phyloP scores from a whole-genome alignment of 805 yeast species.

The Yarrowia deformans region DNA sequence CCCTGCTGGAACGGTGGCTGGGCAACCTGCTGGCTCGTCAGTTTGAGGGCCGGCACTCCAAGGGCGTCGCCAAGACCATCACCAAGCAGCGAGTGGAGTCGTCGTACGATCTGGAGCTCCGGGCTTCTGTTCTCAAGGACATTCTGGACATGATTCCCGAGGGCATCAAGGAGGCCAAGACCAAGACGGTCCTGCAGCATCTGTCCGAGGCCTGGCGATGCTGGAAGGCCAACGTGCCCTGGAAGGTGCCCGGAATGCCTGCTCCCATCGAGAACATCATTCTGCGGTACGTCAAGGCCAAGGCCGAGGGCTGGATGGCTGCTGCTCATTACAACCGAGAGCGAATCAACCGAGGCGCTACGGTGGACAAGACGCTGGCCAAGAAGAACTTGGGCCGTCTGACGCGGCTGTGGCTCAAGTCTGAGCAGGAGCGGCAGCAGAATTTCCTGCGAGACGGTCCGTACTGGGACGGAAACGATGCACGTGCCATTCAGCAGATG shows the following conservation, averaged over 20 bases:
- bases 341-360: conserved; percentile 84
- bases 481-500: conserved; percentile 82
- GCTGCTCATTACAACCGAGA: conserved; percentile 94
- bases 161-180: conserved; percentile 84
- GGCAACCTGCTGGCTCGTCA: conserved; percentile 91
- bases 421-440: conserved; percentile 88
- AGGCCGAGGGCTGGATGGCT: conserved; percentile 96
- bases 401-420: conserved; percentile 89
- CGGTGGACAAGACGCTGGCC: conserved; percentile 92
- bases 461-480: conserved; percentile 82
- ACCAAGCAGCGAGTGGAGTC: conserved; percentile 97
- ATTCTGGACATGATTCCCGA: conserved; percentile 97
- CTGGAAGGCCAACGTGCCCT: conserved; percentile 98
- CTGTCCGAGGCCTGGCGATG: conserved; percentile 99
- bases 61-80: conserved; percentile 89
- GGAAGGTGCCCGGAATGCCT: conserved; percentile 98
- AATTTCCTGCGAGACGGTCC: conserved; percentile 86
- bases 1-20: conserved; percentile 92
- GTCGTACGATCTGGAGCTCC: conserved; percentile 87
- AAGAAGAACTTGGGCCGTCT: conserved; percentile 91
- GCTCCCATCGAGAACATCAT: conserved; percentile 86
- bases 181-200: conserved; percentile 89
- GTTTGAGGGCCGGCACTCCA: conserved; percentile 92
- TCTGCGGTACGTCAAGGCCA: conserved; percentile 87
- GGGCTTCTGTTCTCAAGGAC: conserved; percentile 95